Evolutionary conservation across 106 monocot genomes (phyloP).

Genomic region (Xerophyta viscosa): DNA sequence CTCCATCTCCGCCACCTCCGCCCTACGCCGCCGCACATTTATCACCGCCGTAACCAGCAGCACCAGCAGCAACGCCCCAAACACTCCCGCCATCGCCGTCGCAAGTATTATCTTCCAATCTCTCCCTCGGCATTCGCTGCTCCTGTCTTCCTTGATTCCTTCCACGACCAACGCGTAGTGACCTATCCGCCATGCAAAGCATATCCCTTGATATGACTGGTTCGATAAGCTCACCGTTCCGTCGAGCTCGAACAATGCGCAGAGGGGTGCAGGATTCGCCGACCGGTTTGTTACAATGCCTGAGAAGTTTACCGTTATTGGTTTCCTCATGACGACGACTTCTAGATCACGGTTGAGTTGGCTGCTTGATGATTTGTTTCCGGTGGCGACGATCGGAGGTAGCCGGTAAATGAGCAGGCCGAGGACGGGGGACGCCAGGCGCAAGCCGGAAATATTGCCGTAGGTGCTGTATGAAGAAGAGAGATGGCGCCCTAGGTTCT

Average conservation of each 20-base stretch:
- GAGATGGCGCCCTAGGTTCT: slow-evolving; percentile 44
- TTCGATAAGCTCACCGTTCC: slow-evolving; percentile 32
- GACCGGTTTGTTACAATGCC: not conserved
- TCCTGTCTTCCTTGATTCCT: not conserved
- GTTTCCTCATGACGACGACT: slow-evolving; percentile 14
- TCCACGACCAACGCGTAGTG: slow-evolving; percentile 29
- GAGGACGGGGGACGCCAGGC: slow-evolving; percentile 39
- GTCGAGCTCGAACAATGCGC: slow-evolving; percentile 30
- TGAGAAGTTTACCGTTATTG: slow-evolving; percentile 44
- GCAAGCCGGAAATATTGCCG: slow-evolving; percentile 15
- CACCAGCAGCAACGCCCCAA: slow-evolving; percentile 30
- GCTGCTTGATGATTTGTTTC: too few species aligned
- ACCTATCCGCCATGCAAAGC: slow-evolving; percentile 29
- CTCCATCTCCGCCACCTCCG: slow-evolving; percentile 49
- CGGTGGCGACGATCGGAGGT: not conserved
- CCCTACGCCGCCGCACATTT: slow-evolving; percentile 26
- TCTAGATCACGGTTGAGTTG: slow-evolving; percentile 11
- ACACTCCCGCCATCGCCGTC: slow-evolving; percentile 6
- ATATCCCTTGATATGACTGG: slow-evolving; percentile 1
- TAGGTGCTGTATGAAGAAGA: slow-evolving; percentile 26
- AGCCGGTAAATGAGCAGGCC: slow-evolving; percentile 47
- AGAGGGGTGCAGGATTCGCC: slow-evolving; percentile 2
- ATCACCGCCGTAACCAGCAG: slow-evolving; percentile 41
- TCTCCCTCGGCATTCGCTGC: not conserved
- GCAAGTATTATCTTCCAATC: slow-evolving; percentile 31